These are phyloP conservation scores for Schizosaccharomyces pombe DNA, from an alignment of 805 yeast genomes.

Conservation along the genomic window DNA sequence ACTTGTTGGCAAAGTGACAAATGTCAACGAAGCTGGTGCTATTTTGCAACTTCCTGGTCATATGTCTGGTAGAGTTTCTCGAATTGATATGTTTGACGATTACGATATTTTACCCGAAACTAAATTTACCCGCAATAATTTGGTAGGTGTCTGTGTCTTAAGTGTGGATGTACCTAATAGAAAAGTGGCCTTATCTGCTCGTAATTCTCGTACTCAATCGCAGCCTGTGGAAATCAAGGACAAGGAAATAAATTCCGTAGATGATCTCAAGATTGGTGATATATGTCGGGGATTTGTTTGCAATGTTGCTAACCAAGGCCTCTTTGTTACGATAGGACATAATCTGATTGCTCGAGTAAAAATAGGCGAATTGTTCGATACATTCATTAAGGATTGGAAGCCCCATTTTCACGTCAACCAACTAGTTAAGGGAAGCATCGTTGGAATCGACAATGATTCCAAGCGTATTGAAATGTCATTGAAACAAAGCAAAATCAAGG, in stretches of 20 bases:
- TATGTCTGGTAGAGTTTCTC: constrained; percentile 38
- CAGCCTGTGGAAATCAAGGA: constrained; percentile 10
- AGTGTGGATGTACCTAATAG: constrained; percentile 25
- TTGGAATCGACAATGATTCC: constrained; percentile 24
- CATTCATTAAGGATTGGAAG: constrained; percentile 72
- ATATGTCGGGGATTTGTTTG: constrained; percentile 64
- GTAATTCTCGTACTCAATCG: constrained; percentile 18
- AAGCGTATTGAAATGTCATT: constrained; percentile 52
- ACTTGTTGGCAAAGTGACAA: constrained; percentile 39
- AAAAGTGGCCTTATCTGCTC: constrained; percentile 39
- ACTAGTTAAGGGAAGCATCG: constrained; percentile 48
- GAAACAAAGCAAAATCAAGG: constrained; percentile 28
- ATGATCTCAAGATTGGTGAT: constrained; percentile 43
- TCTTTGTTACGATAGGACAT: constrained; percentile 55
- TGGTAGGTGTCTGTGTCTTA: constrained; percentile 11
- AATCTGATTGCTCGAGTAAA: constrained; percentile 55
- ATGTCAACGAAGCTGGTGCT: constrained; percentile 34
- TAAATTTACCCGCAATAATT: constrained; percentile 9
- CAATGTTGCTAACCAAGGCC: constrained; percentile 37
- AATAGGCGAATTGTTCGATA: constrained; percentile 59
- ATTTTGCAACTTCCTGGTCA: constrained; percentile 45
- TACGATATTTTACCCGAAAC: constrained; percentile 21
- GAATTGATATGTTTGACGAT: constrained; percentile 58
- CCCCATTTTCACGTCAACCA: constrained; percentile 47
- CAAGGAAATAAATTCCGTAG: constrained; percentile 23